Evolutionary conservation across 345 rosid species (phyloP).

Genomic region (Aethionema arabicum): DNA sequence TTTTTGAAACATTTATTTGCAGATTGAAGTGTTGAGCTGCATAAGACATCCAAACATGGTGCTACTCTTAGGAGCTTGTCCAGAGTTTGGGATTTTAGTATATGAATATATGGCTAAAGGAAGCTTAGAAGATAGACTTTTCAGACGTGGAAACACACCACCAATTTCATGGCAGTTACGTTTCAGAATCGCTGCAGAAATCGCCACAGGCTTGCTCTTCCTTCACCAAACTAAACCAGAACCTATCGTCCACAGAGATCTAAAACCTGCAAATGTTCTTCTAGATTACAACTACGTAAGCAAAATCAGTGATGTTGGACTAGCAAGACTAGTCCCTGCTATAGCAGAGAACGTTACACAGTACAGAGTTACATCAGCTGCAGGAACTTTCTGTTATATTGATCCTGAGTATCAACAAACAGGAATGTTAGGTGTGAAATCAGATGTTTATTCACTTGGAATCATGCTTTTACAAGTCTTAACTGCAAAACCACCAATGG

Average conservation of each 20-base stretch:
- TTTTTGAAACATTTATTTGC: neutral
- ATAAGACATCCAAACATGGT: slow-evolving; percentile 99
- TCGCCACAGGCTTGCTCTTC: slow-evolving; percentile 80
- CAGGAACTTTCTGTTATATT: slow-evolving; percentile 93
- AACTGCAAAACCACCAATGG: slow-evolving; percentile 85
- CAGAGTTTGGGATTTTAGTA: slow-evolving; percentile 80
- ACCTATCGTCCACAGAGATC: slow-evolving; percentile 91
- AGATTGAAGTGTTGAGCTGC: slow-evolving; percentile 87
- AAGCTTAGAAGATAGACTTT: slow-evolving; percentile 80
- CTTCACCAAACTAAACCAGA: slow-evolving; percentile 95
- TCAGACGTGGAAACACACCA: slow-evolving; percentile 53
- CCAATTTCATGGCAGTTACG: slow-evolving; percentile 78
- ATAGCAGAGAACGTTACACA: slow-evolving; percentile 78
- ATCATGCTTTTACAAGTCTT: slow-evolving; percentile 76
- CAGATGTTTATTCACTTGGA: slow-evolving; percentile 85
- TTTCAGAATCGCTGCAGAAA: slow-evolving; percentile 84
- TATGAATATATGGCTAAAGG: slow-evolving; percentile 92
- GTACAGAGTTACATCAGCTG: slow-evolving; percentile 70
- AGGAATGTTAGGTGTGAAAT: slow-evolving; percentile 87
- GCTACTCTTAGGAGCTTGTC: slow-evolving; percentile 91
- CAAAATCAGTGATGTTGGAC: slow-evolving; percentile 84
- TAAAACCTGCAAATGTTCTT: slow-evolving; percentile 86
- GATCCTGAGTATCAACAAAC: slow-evolving; percentile 98
- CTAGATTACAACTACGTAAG: slow-evolving; percentile 73
- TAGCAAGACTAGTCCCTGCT: slow-evolving; percentile 88